Evolutionary conservation across 2,329 filamentous ascomycete species (phyloP).

Genomic region (Fusarium scirpi): DNA sequence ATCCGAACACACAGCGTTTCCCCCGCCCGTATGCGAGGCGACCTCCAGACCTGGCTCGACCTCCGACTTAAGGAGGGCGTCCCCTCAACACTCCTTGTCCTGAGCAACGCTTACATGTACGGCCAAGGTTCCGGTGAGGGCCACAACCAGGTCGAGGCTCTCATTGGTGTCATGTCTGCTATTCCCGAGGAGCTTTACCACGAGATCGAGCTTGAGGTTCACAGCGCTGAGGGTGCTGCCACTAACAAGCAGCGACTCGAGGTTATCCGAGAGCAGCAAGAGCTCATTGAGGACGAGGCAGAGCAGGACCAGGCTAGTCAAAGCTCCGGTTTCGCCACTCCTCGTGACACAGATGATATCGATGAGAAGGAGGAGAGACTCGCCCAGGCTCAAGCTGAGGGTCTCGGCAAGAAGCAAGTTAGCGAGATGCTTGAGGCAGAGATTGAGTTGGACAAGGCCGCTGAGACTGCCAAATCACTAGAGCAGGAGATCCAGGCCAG

Average conservation of each 20-base stretch:
- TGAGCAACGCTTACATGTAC: constrained; percentile 99
- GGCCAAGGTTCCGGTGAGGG: constrained; percentile 89
- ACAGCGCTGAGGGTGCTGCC: constrained; percentile 94
- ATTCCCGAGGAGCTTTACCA: constrained; percentile 99
- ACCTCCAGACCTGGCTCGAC: constrained; percentile 94
- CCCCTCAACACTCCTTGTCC: constrained; percentile 93
- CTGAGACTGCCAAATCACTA: constrained; percentile 40
- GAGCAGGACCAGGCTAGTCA: constrained; percentile 88
- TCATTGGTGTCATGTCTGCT: constrained; percentile 90
- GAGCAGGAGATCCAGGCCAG: constrained; percentile 46
- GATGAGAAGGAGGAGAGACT: constrained; percentile 89
- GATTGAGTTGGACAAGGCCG: constrained; percentile 56
- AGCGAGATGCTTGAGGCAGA: constrained; percentile 68
- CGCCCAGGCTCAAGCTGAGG: constrained; percentile 62
- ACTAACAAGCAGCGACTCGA: constrained; percentile 99
- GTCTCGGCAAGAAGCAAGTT: constrained; percentile 61
- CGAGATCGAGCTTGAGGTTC: constrained; percentile 98
- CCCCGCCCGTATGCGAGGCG: constrained; percentile 86
- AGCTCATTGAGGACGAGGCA: constrained; percentile 97
- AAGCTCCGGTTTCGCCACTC: constrained; percentile 77
- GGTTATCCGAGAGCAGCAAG: constrained; percentile 97
- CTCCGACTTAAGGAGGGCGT: constrained; percentile 92
- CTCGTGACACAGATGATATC: constrained; percentile 90
- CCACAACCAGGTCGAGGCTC: constrained; percentile 89
- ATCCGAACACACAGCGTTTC: constrained; percentile 93